Base-by-base conservation (phyloP, 176 grass and related monocot genomes). In the Poa pratensis region DNA sequence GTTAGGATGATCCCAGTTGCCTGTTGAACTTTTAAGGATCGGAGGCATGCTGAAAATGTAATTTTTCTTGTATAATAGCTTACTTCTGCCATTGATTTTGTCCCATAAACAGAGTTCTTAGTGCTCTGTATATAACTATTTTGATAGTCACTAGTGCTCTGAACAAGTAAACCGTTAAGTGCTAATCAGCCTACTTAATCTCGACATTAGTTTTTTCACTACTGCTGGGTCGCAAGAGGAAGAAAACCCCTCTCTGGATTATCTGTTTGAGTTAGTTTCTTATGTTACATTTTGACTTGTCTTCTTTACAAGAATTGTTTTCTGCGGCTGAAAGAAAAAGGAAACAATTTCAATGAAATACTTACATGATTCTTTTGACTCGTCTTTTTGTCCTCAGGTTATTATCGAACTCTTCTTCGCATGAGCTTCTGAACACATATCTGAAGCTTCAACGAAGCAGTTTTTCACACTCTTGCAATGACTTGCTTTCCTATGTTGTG, bases 401-500 rank as follows among this genome's bases (percentile, higher is more conserved):
- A 28, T 35, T 22, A 23, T 50, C n/a, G 1, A 9, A 19, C 42
- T 23, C 37, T 37, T 24, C 49, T 86, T 37, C 49, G 30, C 46
- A 64, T 84, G 73, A 77, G 55, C 40, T 66, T 85, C 23, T 78
- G 34, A 69, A 78, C 3, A 26, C 16, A 58, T 68, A 74, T 63
- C 16, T 73, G 75, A 83, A 83, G 45, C 46, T 67, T 52, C 39
- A 24, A 83, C 42, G 22, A 84, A 84, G 37, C 66, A 62, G 42
- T n/a, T 35, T 10, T 18, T 6, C 7, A 61, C 34, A 37, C 30
- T 45, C 9, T 3, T 85, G 76, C 34, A 63, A 94, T 94, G 92
- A 23, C 35, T 84, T 94, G 92, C 80, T 91, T 79, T 77, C 79
- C 35, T 23, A 5, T 39, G 74, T 84, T 87, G 6, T 9, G 69